These are phyloP conservation scores for Adansonia digitata DNA, from an alignment of 345 rosid species.

Conservation along the genomic window DNA sequence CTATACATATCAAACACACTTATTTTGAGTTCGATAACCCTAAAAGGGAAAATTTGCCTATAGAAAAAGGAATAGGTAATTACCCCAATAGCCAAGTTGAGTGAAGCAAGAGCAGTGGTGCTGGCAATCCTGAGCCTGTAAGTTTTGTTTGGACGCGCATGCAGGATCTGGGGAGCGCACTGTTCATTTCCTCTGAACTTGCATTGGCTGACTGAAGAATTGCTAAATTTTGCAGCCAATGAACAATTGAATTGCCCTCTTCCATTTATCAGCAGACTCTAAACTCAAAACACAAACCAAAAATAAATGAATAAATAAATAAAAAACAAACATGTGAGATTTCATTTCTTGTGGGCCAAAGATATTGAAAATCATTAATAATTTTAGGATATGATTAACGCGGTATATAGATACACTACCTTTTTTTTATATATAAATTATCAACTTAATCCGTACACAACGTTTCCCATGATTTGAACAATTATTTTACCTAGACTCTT, in stretches of 20 bases:
- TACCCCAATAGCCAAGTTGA: conserved; percentile 67
- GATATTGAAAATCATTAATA: no score
- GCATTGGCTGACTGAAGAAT: conserved; percentile 28
- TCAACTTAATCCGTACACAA: background rate
- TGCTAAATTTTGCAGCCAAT: conserved; percentile 39
- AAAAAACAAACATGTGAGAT: background rate
- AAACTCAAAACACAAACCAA: background rate
- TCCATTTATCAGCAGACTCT: conserved; percentile 65
- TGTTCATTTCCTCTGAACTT: conserved; percentile 44
- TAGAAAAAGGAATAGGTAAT: background rate
- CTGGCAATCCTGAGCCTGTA: conserved; percentile 77
- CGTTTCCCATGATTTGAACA: no score
- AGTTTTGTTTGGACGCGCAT: conserved; percentile 48
- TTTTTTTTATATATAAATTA: no score
- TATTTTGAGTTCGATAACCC: no score
- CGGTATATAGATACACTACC: no score
- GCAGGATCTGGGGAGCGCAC: conserved; percentile 55
- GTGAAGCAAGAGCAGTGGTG: conserved; percentile 62
- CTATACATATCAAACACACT: no score
- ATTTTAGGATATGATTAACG: no score
- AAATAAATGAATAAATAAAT: no score
- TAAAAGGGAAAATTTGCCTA: no score
- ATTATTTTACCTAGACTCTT: background rate
- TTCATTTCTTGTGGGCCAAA: background rate
- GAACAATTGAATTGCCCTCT: conserved; percentile 86